Base-by-base conservation (phyloP, 768 basidiomycete species). In the Leucocoprinus sp. region DNA sequence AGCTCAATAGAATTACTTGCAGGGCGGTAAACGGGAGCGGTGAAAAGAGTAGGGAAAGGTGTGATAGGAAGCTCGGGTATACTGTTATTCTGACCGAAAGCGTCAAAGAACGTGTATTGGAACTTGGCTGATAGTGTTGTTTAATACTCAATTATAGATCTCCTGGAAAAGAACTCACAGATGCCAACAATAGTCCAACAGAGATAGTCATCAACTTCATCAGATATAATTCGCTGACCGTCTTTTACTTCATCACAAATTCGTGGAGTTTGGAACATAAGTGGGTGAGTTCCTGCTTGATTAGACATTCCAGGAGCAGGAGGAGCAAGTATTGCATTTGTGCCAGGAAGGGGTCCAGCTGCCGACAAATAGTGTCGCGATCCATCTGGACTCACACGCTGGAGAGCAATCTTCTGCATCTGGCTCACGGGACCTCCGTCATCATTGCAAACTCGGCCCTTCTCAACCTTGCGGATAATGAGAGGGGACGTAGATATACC, bases 171-270 rank as follows among this genome's bases (percentile, higher is more conserved):
- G 15, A 42, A 68, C 85, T 63, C 65, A 93, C 93, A 90, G 42
- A 95, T 93, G 29, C 93, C 90, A 52, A 92, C 90, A 54, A 96
- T 93, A 9, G 90, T 91, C 93, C 93, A 96, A 57, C 88, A 91
- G 47, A 93, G 67, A 69, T 91, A 93, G 59, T 96, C 93, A 59
- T 96, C 92, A 5, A 96, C 88, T 62, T 91, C 87, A 55, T 95
- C 92, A 18, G 79, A 83, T 44, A 89, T 77, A 24, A 80, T 65
- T 43, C 76, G 77, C 38, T 78, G 71, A 12, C 85, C 88, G 52
- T 89, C 85, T 60, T 84, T 84, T 48, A 83, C 65, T 57, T 91
- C 89, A 49, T 90, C 89, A 29, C 80, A 75, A n/a, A 88, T 74
- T 28, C 85, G 80, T 37, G 89, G 85, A 7, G 79, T 70, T 58